Conservation (phyloP, 257 asterid genomes). For the Nicotiana tomentosiformis region DNA sequence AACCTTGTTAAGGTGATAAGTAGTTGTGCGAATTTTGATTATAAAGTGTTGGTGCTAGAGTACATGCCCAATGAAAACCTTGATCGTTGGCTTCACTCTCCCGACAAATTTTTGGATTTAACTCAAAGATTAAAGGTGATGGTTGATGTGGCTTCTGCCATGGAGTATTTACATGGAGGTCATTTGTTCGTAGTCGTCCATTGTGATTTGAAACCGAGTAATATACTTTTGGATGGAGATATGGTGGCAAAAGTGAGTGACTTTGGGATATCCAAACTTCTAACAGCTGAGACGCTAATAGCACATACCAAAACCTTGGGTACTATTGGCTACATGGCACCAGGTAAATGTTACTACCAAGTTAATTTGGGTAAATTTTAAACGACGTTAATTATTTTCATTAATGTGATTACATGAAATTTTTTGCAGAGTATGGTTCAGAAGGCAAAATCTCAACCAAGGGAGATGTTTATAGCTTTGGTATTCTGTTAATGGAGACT, state of each 20-base stretch:
- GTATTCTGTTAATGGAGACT: slow-evolving; percentile 13
- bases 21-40: slow-evolving; percentile 8
- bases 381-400: neutral
- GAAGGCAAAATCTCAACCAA: neutral
- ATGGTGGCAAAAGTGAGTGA: slow-evolving; percentile 10
- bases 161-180: slow-evolving; percentile 12
- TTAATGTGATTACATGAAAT: neutral
- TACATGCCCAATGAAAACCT: slow-evolving; percentile 18
- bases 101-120: slow-evolving; percentile 2
- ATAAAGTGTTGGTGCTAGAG: slow-evolving; percentile 13
- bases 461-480: slow-evolving; percentile 18
- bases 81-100: slow-evolving; percentile 10
- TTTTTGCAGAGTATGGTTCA: slow-evolving; percentile 4
- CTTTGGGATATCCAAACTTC: slow-evolving; percentile 12
- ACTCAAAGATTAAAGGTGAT: slow-evolving; percentile 10
- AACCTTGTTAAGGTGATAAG: slow-evolving; percentile 15
- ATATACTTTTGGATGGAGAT: slow-evolving; percentile 6
- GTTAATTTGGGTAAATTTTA: neutral
- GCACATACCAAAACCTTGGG: slow-evolving; percentile 14
- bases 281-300: neutral
- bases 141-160: slow-evolving; percentile 14
- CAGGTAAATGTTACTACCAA: neutral
- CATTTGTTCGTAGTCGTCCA: slow-evolving; percentile 4
- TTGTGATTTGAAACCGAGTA: slow-evolving; percentile 17
- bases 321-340: slow-evolving; percentile 16